phyloP scores from a whole-genome alignment of 768 basidiomycete species.

The Hypsizygus marmoreus region DNA sequence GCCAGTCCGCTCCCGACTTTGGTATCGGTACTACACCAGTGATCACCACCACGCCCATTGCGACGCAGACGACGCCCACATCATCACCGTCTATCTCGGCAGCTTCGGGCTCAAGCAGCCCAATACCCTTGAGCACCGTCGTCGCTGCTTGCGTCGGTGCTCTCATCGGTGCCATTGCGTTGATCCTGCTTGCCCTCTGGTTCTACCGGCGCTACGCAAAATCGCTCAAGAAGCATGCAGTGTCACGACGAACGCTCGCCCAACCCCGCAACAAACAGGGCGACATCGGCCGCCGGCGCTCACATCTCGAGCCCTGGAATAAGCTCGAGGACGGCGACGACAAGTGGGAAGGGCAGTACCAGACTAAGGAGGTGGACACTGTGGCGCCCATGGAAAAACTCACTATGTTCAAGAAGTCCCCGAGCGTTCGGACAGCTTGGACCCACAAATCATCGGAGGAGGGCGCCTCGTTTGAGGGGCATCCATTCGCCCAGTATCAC shows the following conservation, averaged over 20 bases:
- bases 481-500: constrained; percentile 63
- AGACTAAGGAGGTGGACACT: constrained; percentile 44
- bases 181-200: constrained; percentile 55
- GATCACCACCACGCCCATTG: constrained; percentile 10
- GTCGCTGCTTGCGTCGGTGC: constrained; percentile 66
- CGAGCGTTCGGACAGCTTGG: constrained; percentile 55
- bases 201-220: constrained; percentile 53
- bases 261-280: constrained; percentile 38
- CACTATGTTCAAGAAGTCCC: constrained; percentile 68
- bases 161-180: constrained; percentile 51
- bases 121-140: constrained; percentile 53
- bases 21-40: constrained; percentile 6
- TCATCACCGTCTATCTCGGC: constrained; percentile 15
- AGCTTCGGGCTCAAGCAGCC: constrained; percentile 25
- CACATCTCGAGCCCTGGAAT: constrained; percentile 56
- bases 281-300: constrained; percentile 45
- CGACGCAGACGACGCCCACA: constrained; percentile 15
- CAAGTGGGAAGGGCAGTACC: constrained; percentile 45
- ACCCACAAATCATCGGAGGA: constrained; percentile 48
- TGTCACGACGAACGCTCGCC: constrained; percentile 29
- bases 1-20: constrained; percentile 4
- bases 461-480: constrained; percentile 37
- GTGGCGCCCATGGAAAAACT: constrained; percentile 60
- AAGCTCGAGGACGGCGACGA: constrained; percentile 56
- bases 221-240: constrained; percentile 35